Conservation (phyloP, 495 filamentous ascomycete species). For the Penicillium taxi region DNA sequence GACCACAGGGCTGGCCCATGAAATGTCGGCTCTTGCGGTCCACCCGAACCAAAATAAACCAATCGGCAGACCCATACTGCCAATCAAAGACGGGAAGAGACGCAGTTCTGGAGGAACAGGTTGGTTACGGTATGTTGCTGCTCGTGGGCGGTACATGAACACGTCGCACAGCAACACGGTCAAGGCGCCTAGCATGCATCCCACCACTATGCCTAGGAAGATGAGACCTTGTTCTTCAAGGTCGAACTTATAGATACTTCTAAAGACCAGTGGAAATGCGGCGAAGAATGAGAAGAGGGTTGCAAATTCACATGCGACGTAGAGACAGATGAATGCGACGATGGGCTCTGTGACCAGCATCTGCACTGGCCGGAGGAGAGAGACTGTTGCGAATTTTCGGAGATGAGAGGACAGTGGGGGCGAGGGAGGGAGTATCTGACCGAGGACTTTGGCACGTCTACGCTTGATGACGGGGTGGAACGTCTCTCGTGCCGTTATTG, state of each 20-base stretch:
- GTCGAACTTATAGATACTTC: conserved; percentile 41
- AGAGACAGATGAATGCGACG: conserved; percentile 52
- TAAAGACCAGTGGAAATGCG: conserved; percentile 50
- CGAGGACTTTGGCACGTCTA: conserved; percentile 38
- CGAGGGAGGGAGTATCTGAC: conserved; percentile 27
- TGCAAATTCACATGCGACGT: conserved; percentile 55
- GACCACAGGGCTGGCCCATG: conserved; percentile 38
- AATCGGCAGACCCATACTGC: conserved; percentile 47
- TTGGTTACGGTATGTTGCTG: conserved; percentile 25
- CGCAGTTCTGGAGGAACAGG: conserved; percentile 45
- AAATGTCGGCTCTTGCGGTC: conserved; percentile 27
- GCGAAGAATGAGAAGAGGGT: conserved; percentile 62
- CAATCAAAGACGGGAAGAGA: conserved; percentile 52
- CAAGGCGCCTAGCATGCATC: conserved; percentile 42
- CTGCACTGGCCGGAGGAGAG: conserved; percentile 50
- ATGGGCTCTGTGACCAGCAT: conserved; percentile 64
- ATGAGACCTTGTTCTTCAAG: conserved; percentile 46
- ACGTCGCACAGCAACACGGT: conserved; percentile 41
- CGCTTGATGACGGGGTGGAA: conserved; percentile 55
- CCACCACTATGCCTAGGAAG: conserved; percentile 51
- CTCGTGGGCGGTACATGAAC: conserved; percentile 9
- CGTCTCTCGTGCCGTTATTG: conserved; percentile 42
- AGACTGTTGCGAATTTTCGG: conserved; percentile 46
- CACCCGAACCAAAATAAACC: conserved; percentile 44
- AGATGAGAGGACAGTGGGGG: conserved; percentile 28